Base-by-base conservation (phyloP, 1,139 yeast genomes). In the Geotrichum siamense region DNA sequence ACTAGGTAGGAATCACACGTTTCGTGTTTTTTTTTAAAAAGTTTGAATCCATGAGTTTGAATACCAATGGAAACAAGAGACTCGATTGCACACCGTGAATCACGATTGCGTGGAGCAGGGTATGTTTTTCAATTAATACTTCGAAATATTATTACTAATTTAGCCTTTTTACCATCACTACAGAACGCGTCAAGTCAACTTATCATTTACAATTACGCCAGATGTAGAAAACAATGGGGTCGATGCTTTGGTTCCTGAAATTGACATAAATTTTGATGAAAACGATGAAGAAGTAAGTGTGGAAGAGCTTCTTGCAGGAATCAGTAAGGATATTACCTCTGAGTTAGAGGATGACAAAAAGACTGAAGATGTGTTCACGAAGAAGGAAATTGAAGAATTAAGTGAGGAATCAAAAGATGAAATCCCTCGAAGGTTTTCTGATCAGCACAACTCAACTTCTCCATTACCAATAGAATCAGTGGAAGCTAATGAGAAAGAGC, bases 21-120 rank as follows among this genome's bases (percentile, higher is more conserved):
- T n/a, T n/a, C n/a, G n/a, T n/a, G n/a, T n/a, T n/a, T n/a, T n/a
- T n/a, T n/a, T n/a, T n/a, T n/a, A n/a, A n/a, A n/a, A n/a, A n/a
- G n/a, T n/a, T n/a, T n/a, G n/a, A n/a, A n/a, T n/a, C n/a, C n/a
- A n/a, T n/a, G n/a, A n/a, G n/a, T n/a, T n/a, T n/a, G n/a, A n/a
- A n/a, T n/a, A n/a, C n/a, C n/a, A n/a, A n/a, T n/a, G n/a, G n/a
- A n/a, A n/a, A n/a, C n/a, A n/a, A n/a, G n/a, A n/a, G n/a, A n/a
- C n/a, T n/a, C n/a, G n/a, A n/a, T n/a, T n/a, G 37, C 27, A 6
- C 37, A 17, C 21, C 37, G 37, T 21, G 37, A 33, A 33, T n/a
- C 27, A 15, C 37, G 37, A 16, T 22, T 20, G 27, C 37, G 37
- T 22, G 37, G 37, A 20, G 37, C 37, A 15, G 37, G 37, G 37